Evolutionary conservation across 805 yeast genomes (phyloP), one percentile per base, ranked within the genome.

Genomic region (Saccharomycopsis lassenensis): DNA sequence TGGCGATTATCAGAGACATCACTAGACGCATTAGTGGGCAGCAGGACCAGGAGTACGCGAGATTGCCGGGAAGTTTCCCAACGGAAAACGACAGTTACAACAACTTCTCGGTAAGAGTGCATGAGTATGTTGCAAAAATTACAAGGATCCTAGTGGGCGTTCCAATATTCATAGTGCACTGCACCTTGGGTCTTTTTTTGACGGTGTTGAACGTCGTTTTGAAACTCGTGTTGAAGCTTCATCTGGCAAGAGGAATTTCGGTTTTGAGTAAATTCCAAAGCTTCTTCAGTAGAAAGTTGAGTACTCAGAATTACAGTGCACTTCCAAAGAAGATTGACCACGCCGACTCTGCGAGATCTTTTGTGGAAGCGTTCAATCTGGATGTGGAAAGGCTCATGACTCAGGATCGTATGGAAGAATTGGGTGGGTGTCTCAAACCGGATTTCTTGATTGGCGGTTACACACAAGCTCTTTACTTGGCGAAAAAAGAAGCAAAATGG

Each of bases 361-460:
- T 76, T 46, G 60, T 66, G 20, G 54, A 66, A 16, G 64, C 61
- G 16, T 63, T 77, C 34, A 77, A 74, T 48, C 77, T 71, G 44
- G 57, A 41, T 47, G 30, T 29, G 3, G 16, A 24, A 5, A 18
- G 28, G 24, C 17, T 39, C 14, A 24, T 40, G 7, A 42, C 37
- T 26, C 22, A 42, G 7, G 39, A 24, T 17, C 24, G n/a, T 33
- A 20, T 36, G 36, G 41, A 34, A 39, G 44, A 41, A 35, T 37
- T 35, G 4, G 35, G 32, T 35, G 39, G 7, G 28, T 26, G n/a
- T 16, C 17, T 15, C 14, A 24, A 20, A 16, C 45, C 46, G 6
- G 35, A 68, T 57, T 35, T 82, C 46, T 67, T 71, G 39, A 75
- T 73, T 47, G 86, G 86, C 11, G 78, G 93, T 24, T 89, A 86